phyloP scores from a whole-genome alignment of 106 monocot species.

The Dioscorea dumetorum region DNA sequence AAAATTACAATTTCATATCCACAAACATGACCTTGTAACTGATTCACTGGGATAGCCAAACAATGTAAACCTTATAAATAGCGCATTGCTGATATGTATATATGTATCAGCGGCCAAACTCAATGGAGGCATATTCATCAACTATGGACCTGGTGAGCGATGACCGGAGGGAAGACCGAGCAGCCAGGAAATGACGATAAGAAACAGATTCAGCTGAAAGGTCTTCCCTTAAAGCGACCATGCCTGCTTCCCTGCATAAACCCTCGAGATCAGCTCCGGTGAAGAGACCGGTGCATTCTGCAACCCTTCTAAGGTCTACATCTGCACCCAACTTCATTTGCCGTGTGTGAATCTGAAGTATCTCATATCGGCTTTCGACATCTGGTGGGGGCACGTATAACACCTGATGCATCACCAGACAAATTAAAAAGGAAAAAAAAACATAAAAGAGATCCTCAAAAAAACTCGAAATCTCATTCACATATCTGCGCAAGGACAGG shows the following conservation, averaged over 20 bases:
- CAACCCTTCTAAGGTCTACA: constrained; percentile 53
- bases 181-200: constrained; percentile 49
- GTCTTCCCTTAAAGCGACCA: constrained; percentile 63
- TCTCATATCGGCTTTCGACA: constrained; percentile 52
- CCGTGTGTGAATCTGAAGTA: constrained; percentile 60
- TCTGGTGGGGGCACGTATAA: constrained; percentile 93
- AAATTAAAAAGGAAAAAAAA: too few species aligned
- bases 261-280: constrained; percentile 85
- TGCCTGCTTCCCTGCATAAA: constrained; percentile 69
- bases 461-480: too few species aligned
- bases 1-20: too few species aligned
- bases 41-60: too few species aligned
- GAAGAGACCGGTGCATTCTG: constrained; percentile 57
- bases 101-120: constrained; percentile 7
- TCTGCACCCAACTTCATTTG: constrained; percentile 62
- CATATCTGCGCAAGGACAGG: too few species aligned
- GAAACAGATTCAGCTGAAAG: constrained; percentile 23
- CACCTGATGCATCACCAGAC: constrained; percentile 32
- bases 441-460: too few species aligned
- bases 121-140: constrained; percentile 37
- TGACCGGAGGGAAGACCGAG: constrained; percentile 41
- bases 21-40: too few species aligned
- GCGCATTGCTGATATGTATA: too few species aligned
- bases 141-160: constrained; percentile 60
- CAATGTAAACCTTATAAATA: too few species aligned